Evolutionary conservation across 2,329 filamentous ascomycete genomes (phyloP), one percentile per base, ranked within the genome.

Genomic region (Apiospora marii): DNA sequence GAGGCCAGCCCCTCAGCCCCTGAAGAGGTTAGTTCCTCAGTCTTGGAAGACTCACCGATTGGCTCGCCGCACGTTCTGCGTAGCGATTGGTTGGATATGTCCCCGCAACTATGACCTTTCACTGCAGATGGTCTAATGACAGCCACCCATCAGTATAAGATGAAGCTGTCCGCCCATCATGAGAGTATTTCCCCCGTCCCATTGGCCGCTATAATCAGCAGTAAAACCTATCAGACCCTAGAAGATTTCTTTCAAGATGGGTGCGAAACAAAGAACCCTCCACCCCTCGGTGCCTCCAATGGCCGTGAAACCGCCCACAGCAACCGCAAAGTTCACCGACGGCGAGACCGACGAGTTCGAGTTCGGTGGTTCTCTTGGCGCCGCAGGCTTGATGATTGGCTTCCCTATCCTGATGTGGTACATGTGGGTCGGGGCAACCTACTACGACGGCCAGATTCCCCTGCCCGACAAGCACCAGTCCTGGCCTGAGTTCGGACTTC

Each of bases 351-450:
- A 88, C 74, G 85, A 89, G 75, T 88, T 90, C 77, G 96, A 99
- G 81, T 99, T 98, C 80, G 96, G 96, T 74, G 96, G 96, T 72
- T 91, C 94, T 3, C 81, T 88, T n/a, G 96, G 96, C 71, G 92
- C 95, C 48, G 84, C 89, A 13, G 86, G 89, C 76, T 94, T 98
- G 90, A 98, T 98, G 94, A 87, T 95, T 74, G 91, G 93, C 64
- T 99, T 98, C 84, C 96, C 96, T 22, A 74, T 92, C 48, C 88
- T 99, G 78, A 98, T 98, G 96, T 98, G 94, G 89, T 98, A 98
- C 85, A 98, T 98, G 95, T 98, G 95, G 95, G 92, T 97, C 82
- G 96, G 96, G 69, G 93, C 96, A 41, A 95, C 92, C 70, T 98
- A 96, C 85, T 98, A 98, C 84, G 86, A 94, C 80, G 96, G 96